A percentile compares a stretch with the other conserved stretches of the same genome.
Conservation (phyloP, 2,329 filamentous ascomycete genomes). For the Ophiobolus disseminans region DNA sequence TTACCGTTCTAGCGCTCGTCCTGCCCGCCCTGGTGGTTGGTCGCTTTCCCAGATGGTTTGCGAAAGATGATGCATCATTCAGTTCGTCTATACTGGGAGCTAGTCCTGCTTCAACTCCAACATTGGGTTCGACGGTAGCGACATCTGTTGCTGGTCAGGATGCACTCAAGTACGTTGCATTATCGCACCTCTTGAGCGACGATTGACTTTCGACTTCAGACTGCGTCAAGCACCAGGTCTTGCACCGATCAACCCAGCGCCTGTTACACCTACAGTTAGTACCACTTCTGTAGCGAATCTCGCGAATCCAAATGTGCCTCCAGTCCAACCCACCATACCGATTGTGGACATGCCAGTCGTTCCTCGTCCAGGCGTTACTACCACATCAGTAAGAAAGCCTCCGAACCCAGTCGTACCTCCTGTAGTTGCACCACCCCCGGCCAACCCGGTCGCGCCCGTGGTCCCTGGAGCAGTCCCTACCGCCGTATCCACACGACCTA, state of each 20-base stretch:
- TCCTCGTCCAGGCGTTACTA: too few relatives aligned
- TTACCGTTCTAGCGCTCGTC: too few relatives aligned
- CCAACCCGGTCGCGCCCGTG: slow-evolving; percentile 1
- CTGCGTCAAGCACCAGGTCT: slow-evolving; percentile 19
- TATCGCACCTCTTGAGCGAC: background rate
- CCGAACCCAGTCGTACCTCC: background rate
- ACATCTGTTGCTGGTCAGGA: background rate
- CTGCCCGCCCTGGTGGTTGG: background rate
- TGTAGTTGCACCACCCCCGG: background rate
- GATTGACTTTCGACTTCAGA: slow-evolving; percentile 6
- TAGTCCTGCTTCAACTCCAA: background rate
- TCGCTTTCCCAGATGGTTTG: background rate
- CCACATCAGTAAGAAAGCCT: slow-evolving; percentile 1
- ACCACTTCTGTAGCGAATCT: slow-evolving; percentile 5
- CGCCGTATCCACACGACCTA: background rate
- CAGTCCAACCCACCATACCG: too few relatives aligned
- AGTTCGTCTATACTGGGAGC: background rate
- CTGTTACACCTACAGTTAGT: too few relatives aligned
- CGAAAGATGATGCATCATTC: background rate
- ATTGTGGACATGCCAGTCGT: too few relatives aligned
- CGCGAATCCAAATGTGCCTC: background rate
- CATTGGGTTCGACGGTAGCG: background rate
- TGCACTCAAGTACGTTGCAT: background rate
- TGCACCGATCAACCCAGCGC: slow-evolving; percentile 1
- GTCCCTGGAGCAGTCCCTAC: slow-evolving; percentile 2